phyloP scores from a whole-genome alignment of 2,329 filamentous ascomycete genomes.

The Ambrosiella beaveri region DNA sequence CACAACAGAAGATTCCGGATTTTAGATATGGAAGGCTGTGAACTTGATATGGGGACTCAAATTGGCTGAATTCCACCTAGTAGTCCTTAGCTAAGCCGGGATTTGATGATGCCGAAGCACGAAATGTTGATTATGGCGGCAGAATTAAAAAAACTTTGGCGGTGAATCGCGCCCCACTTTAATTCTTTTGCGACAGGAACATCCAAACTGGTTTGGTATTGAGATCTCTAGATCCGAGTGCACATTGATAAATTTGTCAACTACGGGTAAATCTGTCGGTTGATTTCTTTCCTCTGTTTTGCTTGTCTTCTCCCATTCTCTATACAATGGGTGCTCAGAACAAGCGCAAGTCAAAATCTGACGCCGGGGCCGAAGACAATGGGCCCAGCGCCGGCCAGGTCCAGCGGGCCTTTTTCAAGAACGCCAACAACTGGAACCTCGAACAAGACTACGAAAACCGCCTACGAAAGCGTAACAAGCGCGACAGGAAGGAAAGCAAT shows the following conservation, averaged over 20 bases:
- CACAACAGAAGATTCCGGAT: conserved; percentile 2
- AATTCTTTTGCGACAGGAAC: conserved; percentile 11
- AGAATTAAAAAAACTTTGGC: conserved; percentile 18
- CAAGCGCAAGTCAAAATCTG: conserved; percentile 11
- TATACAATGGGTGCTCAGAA: conserved; percentile 6
- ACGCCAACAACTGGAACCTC: conserved; percentile 69
- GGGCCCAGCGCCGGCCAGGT: conserved; percentile 21
- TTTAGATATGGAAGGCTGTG: background rate
- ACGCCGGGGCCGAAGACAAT: conserved; percentile 1
- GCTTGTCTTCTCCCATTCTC: background rate
- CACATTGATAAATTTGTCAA: background rate
- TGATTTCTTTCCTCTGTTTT: no score
- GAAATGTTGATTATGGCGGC: conserved; percentile 11
- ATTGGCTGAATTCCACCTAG: background rate
- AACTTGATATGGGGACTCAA: background rate
- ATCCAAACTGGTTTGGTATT: background rate
- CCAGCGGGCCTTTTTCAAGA: conserved; percentile 53
- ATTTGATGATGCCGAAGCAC: conserved; percentile 5
- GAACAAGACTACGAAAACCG: conserved; percentile 81
- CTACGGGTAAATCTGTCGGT: no score
- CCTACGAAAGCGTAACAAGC: conserved; percentile 58
- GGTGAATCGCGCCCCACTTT: conserved; percentile 14
- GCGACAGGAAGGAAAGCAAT: conserved; percentile 50
- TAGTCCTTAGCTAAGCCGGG: background rate
- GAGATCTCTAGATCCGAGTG: background rate